Base-by-base conservation (phyloP, 192 early-diverging fungal species). In the Phycomyces blakesleeanus region DNA sequence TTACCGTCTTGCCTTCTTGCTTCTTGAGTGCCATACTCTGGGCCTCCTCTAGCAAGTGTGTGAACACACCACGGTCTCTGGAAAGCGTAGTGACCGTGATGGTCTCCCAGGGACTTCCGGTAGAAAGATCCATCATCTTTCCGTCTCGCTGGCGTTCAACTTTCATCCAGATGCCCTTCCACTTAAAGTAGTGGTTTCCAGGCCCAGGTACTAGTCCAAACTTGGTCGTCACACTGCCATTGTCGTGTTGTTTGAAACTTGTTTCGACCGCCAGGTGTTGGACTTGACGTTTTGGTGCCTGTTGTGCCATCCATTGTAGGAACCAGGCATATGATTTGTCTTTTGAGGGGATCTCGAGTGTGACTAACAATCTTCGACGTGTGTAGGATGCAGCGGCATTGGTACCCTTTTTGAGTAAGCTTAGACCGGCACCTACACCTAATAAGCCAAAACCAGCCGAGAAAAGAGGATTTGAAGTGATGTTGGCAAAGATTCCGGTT, bases 251-350 rank as follows among this genome's bases (percentile, higher is more conserved):
- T 60, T 87, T 85, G 73, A 88, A 94, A 51, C 76, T 76, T 2
- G 96, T 98, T 59, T 97, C 89, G 7, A 98, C 92, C 0, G 93
- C 85, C 40, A 96, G 64, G 63, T 94, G 85, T 38, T 89, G 84
- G 24, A 89, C 74, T 41, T 80, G 71, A 42, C 55, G 63, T 47
- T 71, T 62, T n/a, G 67, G 67, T 27, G 81, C 78, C 60, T 83
- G 76, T 2, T 82, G 76, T 8, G 85, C 80, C 83, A 97, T 90
- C 96, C 96, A 98, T 44, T 93, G 84, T 20, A 97, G 77, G 57
- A 97, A 89, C 96, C 96, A 98, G 24, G 83, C 73, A 76, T 97
- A 97, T 38, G 88, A 87, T 59, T 91, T 90, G 73, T 98, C 96
- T 67, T 96, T 94, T 67, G 84, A 88, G 10, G 93, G 92, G 51